phyloP scores from a whole-genome alignment of 2,329 filamentous ascomycete species.

The Epichloe aotearoae region DNA sequence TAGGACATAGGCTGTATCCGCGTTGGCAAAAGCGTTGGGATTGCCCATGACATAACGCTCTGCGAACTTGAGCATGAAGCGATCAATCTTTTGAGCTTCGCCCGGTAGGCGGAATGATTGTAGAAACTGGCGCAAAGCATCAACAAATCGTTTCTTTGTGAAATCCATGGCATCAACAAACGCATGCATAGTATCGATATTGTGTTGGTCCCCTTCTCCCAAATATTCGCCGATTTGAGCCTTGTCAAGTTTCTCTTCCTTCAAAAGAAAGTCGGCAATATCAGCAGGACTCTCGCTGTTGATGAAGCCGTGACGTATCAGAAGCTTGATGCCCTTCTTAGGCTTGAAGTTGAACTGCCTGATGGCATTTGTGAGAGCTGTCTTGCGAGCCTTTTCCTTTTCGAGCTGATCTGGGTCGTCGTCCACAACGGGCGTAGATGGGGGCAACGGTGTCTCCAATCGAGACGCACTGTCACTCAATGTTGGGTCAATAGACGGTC shows the following conservation, averaged over 20 bases:
- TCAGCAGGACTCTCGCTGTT: slow-evolving; percentile 63
- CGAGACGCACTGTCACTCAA: slow-evolving; percentile 47
- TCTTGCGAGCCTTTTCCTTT: slow-evolving; percentile 87
- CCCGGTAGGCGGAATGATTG: slow-evolving; percentile 91
- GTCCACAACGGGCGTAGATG: slow-evolving; percentile 58
- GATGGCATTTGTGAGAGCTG: slow-evolving; percentile 76
- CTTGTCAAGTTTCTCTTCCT: slow-evolving; percentile 79
- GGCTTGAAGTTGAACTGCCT: slow-evolving; percentile 96
- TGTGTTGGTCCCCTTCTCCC: slow-evolving; percentile 82
- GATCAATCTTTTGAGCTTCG: slow-evolving; percentile 97
- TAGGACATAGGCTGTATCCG: slow-evolving; percentile 91
- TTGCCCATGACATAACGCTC: slow-evolving; percentile 92
- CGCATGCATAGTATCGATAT: slow-evolving; percentile 95
- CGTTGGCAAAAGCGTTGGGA: slow-evolving; percentile 93
- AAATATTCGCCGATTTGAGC: slow-evolving; percentile 86
- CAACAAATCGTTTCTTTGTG: slow-evolving; percentile 78
- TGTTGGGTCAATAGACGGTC: slow-evolving; percentile 57
- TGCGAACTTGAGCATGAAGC: slow-evolving; percentile 98
- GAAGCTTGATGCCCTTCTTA: slow-evolving; percentile 76
- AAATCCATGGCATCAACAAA: slow-evolving; percentile 97
- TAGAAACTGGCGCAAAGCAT: slow-evolving; percentile 78
- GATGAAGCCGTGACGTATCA: slow-evolving; percentile 81
- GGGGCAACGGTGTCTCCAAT: slow-evolving; percentile 41
- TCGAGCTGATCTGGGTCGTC: slow-evolving; percentile 94
- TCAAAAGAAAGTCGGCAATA: slow-evolving; percentile 70